Base-by-base conservation (phyloP, 2,329 filamentous ascomycete species). In the Xylariaceae sp. region DNA sequence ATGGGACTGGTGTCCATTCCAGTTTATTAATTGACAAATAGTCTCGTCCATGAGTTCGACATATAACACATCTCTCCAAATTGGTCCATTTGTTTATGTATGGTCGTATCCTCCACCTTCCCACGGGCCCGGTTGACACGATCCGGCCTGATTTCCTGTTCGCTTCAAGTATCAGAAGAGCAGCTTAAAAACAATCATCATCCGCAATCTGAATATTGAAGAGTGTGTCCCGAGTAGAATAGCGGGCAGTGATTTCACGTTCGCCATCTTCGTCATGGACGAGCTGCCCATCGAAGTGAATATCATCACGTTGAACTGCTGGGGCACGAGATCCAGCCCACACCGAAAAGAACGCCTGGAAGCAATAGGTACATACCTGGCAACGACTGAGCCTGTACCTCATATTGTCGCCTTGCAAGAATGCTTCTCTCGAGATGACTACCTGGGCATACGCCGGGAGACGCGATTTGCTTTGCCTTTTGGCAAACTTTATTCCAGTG, bases 351-450 rank as follows among this genome's bases (percentile, higher is more conserved):
- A 87, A 61, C 89, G 94, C 39, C 80, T 97, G 44, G 71, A 78
- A 30, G 89, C 95, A 67, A 96, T 97, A 63, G 92, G 90, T 47
- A 83, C 80, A 56, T 87, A 87, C 56, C 80, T 97, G 55, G 86
- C 89, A 56, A 69, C 75, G 39, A 77, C 82, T 49, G 71, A 78
- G 15, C 88, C 88, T 1, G 67, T 78, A 10, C 90, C 91, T 27
- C 80, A 95, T 54, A 91, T 96, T 62, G 90, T 96, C 53, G 89
- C 87, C n/a, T 76, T 97, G 14, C 92, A 97, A 71, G 92, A 97
- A 75, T 95, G 89, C 74, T 99, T 89, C 86, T 90, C 88, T 3
- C 85, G 90, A 62, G 75, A 87, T 58, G 89, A 96, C 74, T 95
- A 91, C 74, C 75, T 81, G 54, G 80, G 78, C 62, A 90, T 96